Evolutionary conservation across 1,284 basidiomycete species (phyloP).

Genomic region (Moesziomyces sp.): DNA sequence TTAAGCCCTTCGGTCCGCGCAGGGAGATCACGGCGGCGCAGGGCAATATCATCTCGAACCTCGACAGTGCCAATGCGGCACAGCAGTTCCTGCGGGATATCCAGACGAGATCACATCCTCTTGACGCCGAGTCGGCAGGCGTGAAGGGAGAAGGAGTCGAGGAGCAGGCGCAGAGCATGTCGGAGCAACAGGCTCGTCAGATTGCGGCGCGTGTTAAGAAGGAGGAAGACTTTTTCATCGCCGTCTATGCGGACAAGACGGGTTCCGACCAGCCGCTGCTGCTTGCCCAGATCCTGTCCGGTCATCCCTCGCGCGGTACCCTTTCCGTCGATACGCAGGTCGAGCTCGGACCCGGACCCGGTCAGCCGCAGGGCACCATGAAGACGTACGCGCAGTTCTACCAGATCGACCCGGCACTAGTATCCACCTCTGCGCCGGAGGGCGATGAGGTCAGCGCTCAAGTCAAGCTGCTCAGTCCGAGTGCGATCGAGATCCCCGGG

Average conservation of each 20-base stretch:
- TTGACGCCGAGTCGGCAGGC: conserved; percentile 13
- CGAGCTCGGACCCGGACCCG: conserved; percentile 73
- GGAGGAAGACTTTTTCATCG: conserved; percentile 78
- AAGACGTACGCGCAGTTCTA: conserved; percentile 48
- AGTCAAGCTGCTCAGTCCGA: conserved; percentile 28
- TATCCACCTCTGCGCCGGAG: not conserved
- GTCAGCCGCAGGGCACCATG: conserved; percentile 70
- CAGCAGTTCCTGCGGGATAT: conserved; percentile 77
- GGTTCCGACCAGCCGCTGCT: conserved; percentile 14
- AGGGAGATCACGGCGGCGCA: conserved; percentile 77
- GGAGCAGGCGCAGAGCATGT: conserved; percentile 34
- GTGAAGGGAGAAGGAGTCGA: conserved; percentile 23
- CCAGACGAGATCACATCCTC: conserved; percentile 57
- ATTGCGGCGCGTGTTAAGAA: conserved; percentile 70
- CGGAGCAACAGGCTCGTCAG: conserved; percentile 32
- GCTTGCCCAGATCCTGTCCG: conserved; percentile 74
- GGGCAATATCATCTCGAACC: conserved; percentile 80
- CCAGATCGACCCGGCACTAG: conserved; percentile 28
- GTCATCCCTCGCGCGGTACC: conserved; percentile 81
- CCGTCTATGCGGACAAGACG: conserved; percentile 52
- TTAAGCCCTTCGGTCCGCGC: conserved; percentile 72
- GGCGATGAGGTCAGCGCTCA: conserved; percentile 23
- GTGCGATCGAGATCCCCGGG: conserved; percentile 51
- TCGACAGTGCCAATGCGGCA: conserved; percentile 78
- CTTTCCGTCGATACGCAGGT: conserved; percentile 77